These are phyloP conservation scores for Talaromyces liani DNA, from an alignment of 495 filamentous ascomycete species.

Conservation along the genomic window DNA sequence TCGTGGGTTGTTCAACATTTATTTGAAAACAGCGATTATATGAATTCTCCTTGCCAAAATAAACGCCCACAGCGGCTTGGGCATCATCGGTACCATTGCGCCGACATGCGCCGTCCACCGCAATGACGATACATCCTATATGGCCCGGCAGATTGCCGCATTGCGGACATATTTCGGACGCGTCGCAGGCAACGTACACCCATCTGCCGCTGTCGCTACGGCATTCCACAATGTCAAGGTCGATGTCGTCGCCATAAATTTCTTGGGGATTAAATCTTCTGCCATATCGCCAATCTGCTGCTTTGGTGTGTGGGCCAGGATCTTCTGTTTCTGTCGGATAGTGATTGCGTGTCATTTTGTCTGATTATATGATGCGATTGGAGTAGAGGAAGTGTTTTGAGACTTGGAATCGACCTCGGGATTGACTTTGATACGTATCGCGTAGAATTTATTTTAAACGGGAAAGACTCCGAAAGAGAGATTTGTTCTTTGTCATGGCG, in stretches of 20 bases:
- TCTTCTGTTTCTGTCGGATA: neutral
- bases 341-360: neutral
- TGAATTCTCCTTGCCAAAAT: neutral
- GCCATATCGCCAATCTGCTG: neutral
- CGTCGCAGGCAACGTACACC: neutral
- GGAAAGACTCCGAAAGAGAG: neutral
- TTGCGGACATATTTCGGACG: neutral
- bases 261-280: neutral
- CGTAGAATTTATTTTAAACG: neutral
- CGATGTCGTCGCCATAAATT: neutral
- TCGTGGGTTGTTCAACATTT: neutral
- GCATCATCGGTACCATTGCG: neutral
- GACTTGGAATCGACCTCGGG: neutral
- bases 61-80: neutral
- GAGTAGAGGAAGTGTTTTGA: neutral
- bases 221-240: neutral
- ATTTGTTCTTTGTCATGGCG: neutral
- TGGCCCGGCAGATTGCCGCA: neutral
- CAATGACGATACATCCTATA: neutral
- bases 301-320: neutral
- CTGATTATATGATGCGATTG: neutral
- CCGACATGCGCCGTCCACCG: neutral
- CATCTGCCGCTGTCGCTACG: neutral
- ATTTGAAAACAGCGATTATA: neutral
- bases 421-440: neutral